phyloP scores from a whole-genome alignment of 2,329 filamentous ascomycete genomes.

The Tricladium varicosporioides region DNA sequence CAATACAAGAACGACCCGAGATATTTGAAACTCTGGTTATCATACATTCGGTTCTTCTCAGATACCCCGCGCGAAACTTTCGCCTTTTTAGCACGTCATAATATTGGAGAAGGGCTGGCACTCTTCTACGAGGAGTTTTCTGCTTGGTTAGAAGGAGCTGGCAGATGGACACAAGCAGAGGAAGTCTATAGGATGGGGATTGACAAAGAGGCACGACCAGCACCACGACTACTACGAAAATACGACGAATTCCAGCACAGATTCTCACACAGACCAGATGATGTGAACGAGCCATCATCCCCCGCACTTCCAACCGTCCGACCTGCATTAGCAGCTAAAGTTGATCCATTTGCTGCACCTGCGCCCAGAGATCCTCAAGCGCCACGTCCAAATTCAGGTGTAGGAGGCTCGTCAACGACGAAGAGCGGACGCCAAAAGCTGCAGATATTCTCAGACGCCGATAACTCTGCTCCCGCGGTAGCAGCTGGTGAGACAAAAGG shows the following conservation, averaged over 20 bases:
- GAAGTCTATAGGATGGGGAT: slow-evolving; percentile 92
- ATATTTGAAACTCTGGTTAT: slow-evolving; percentile 90
- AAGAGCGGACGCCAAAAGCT: slow-evolving; percentile 78
- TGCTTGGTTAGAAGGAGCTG: slow-evolving; percentile 82
- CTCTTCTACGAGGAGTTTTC: slow-evolving; percentile 98
- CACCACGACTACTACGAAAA: slow-evolving; percentile 79
- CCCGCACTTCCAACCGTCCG: slow-evolving; percentile 82
- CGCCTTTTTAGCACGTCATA: slow-evolving; percentile 84
- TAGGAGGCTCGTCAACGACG: slow-evolving; percentile 47
- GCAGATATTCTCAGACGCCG: slow-evolving; percentile 83
- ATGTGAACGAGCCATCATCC: slow-evolving; percentile 69
- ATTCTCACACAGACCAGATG: slow-evolving; percentile 63
- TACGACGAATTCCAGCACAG: slow-evolving; percentile 88
- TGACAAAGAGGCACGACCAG: slow-evolving; percentile 80
- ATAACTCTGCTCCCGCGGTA: slow-evolving; percentile 55
- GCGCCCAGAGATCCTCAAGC: slow-evolving; percentile 64
- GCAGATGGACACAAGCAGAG: slow-evolving; percentile 85
- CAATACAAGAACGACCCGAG: slow-evolving; percentile 95
- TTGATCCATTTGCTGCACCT: slow-evolving; percentile 72
- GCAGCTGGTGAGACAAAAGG: slow-evolving; percentile 62
- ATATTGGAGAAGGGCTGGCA: slow-evolving; percentile 81
- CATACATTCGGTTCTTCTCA: slow-evolving; percentile 90
- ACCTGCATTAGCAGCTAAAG: slow-evolving; percentile 79
- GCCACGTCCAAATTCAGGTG: slow-evolving; percentile 47
- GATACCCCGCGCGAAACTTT: slow-evolving; percentile 93